Base-by-base conservation (phyloP, 139 green algal species). In the Chlamydomonas eustigma region DNA sequence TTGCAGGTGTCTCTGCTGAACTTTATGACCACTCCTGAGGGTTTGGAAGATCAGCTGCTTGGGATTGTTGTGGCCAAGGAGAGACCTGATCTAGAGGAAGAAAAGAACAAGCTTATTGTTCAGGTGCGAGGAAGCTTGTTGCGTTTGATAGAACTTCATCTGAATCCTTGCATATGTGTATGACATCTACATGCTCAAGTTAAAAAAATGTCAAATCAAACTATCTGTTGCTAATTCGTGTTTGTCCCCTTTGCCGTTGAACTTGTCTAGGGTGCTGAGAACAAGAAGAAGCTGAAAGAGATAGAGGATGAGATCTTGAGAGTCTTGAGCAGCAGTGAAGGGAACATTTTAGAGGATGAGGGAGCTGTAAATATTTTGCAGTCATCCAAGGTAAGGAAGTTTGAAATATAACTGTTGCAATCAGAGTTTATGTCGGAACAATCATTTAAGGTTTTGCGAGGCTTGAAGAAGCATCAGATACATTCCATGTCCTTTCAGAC, bases 291-390 rank as follows among this genome's bases (percentile, higher is more conserved):
- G 84, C 88, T 95, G 69, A 91, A 86, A 76, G 90, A 95, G 80
- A 93, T 94, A 28, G 91, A 95, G 87, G 88, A 95, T 71, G 80
- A 93, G 86, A 95, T 94, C 82, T 83, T 95, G 77, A 73, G 84
- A 1, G 86, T 95, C 80, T 83, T 94, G 39, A 86, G 70, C 67
- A 85, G 75, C 39, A 88, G 76, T 52, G 83, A 94, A 74, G 91
- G 91, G 39, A 95, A 93, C 78, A 95, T 94, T 70, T 79, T 95
- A 44, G 91, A 95, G 58, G 90, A 94, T 52, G 91, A 95, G 84
- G 84, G 78, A 28, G 88, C 86, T 1, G 89, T 95, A 63, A 87
- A 92, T 82, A 84, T 92, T 39, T 81, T 95, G 78, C 85, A 83
- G 74, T 77, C 69, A 2, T 75, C 58, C 36, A 80, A 80, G 76